Evolutionary conservation across 2,329 filamentous ascomycete species (phyloP), one percentile per base, ranked within the genome.

Genomic region (Phoma sp.): DNA sequence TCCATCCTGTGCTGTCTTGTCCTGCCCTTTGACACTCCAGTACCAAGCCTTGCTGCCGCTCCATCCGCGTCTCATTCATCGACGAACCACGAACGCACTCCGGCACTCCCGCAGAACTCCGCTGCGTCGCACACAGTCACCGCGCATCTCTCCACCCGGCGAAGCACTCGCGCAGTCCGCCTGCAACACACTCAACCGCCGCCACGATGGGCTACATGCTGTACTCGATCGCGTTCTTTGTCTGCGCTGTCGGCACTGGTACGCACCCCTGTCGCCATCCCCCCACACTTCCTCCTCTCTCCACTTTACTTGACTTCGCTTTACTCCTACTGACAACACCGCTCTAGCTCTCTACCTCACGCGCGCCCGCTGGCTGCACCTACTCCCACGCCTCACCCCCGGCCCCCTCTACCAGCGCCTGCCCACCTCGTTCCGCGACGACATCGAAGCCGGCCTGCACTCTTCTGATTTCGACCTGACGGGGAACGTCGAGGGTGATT

Each of bases 371-470:
- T 98, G 95, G 95, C 78, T 89, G 39, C 87, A 84, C 52, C 80
- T 84, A 62, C 76, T 96, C 41, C 86, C 88, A 4, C 23, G 23
- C 38, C 40, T 56, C 27, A 81, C 79, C 68, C 78, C 83, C 35
- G 74, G 77, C 58, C 87, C 88, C 73, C 77, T 91, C 66, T 97
- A 98, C 79, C 82, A 87, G 47, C 88, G 86, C 29, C 84, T 98
- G 1, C 90, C 91, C 0, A 82, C 82, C 13, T 87, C 84, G 44
- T 99, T 98, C 78, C 81, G 86, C 38, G 86, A 84, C 62, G 95
- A 99, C 77, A 88, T 95, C 54, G 93, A 97, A 75, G 88, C 90
- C 13, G 95, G 95, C 18, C 83, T 99, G 25, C 89, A 88, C 37
- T 93, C 89, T 56, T 83, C 83, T 50, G 90, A 88, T 49, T 99